phyloP scores from a whole-genome alignment of 352 stramenopile species.

The Phytophthora boehmeriae region DNA sequence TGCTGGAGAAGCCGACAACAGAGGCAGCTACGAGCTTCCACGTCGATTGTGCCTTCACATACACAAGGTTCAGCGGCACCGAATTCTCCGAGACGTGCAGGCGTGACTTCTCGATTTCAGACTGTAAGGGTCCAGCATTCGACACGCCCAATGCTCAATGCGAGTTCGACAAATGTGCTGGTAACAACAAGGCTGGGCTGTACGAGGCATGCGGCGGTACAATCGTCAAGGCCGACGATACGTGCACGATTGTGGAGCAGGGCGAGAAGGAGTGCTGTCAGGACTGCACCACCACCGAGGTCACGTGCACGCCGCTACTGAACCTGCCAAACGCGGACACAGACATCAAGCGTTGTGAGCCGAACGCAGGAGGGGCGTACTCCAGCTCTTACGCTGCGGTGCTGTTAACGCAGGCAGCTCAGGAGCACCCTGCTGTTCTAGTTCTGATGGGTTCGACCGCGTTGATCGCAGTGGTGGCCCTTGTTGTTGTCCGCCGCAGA shows the following conservation, averaged over 20 bases:
- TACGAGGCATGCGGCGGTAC: constrained; percentile 58
- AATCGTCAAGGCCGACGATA: constrained; percentile 24
- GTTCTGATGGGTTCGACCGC: constrained; percentile 43
- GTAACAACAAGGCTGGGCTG: constrained; percentile 31
- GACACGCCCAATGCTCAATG: constrained; percentile 50
- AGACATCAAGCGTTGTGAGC: constrained; percentile 69
- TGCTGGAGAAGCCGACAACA: constrained; percentile 50
- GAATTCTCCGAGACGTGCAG: constrained; percentile 39
- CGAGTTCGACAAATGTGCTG: constrained; percentile 42
- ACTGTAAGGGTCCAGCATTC: constrained; percentile 63
- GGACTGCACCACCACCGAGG: constrained; percentile 32
- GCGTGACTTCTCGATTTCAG: constrained; percentile 53
- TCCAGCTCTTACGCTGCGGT: constrained; percentile 26
- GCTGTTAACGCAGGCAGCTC: constrained; percentile 27
- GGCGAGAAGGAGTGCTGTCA: constrained; percentile 52
- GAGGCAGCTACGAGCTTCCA: constrained; percentile 45
- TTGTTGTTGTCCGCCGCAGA: constrained; percentile 54
- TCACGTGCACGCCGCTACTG: constrained; percentile 50
- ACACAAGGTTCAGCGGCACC: constrained; percentile 36
- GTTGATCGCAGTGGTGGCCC: constrained; percentile 53
- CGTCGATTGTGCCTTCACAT: constrained; percentile 61
- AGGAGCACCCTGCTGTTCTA: constrained; percentile 35
- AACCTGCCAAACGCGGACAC: constrained; percentile 39
- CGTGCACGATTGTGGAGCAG: constrained; percentile 33
- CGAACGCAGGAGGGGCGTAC: constrained; percentile 23